These are phyloP conservation scores for Rhamnella rubrinervis DNA, from an alignment of 331 rosid species.

Conservation along the genomic window DNA sequence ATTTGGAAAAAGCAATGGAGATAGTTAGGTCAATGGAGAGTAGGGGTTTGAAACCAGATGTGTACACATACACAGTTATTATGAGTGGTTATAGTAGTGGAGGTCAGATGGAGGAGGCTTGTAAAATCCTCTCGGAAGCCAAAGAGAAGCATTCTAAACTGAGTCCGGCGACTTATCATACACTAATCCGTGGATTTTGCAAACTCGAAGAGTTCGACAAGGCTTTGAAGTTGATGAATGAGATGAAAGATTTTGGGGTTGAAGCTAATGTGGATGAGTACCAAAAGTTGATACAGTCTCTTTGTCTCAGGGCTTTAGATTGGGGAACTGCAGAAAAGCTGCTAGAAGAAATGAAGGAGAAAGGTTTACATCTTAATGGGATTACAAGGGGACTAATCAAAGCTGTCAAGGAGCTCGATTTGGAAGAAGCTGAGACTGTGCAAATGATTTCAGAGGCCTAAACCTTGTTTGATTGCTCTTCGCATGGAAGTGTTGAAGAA, in stretches of 20 bases:
- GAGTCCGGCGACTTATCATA: slow-evolving; percentile 63
- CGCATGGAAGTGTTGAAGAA: neutral
- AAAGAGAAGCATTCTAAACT: slow-evolving; percentile 62
- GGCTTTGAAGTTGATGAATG: slow-evolving; percentile 61
- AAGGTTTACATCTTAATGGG: slow-evolving; percentile 69
- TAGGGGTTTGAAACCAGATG: slow-evolving; percentile 88
- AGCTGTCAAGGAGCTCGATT: slow-evolving; percentile 79
- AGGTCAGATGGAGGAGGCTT: slow-evolving; percentile 83
- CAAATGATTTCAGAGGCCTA: slow-evolving; percentile 5
- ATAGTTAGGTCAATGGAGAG: slow-evolving; percentile 59
- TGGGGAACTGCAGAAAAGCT: slow-evolving; percentile 76
- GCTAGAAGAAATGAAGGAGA: slow-evolving; percentile 68
- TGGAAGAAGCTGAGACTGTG: slow-evolving; percentile 42
- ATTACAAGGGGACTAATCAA: slow-evolving; percentile 61
- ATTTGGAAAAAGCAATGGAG: slow-evolving; percentile 57
- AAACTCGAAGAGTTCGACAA: slow-evolving; percentile 67
- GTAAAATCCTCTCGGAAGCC: slow-evolving; percentile 57
- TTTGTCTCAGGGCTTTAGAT: slow-evolving; percentile 78
- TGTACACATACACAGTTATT: slow-evolving; percentile 65
- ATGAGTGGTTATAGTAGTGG: slow-evolving; percentile 69
- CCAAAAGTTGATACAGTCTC: slow-evolving; percentile 78
- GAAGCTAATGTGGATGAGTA: slow-evolving; percentile 64
- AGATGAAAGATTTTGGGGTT: slow-evolving; percentile 79
- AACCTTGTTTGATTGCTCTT: neutral
- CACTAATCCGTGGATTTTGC: slow-evolving; percentile 76